These are phyloP conservation scores for Pestalotiopsis fici DNA, from an alignment of 2,329 filamentous ascomycete genomes.

Conservation along the genomic window DNA sequence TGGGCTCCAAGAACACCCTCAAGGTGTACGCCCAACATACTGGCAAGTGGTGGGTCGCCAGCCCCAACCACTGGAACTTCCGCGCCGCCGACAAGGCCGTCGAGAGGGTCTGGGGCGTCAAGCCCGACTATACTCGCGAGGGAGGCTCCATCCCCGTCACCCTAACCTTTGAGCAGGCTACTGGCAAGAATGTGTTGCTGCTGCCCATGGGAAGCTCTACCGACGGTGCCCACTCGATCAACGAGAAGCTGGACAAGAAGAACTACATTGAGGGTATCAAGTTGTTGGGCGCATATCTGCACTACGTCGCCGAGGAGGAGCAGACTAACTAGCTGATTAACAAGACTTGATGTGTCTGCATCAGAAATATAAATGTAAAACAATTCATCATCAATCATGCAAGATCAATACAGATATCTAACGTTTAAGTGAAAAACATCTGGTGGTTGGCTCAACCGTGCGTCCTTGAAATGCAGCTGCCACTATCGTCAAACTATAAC, in stretches of 20 bases:
- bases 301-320: constrained; percentile 93
- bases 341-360: not conserved
- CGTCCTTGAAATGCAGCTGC: not conserved
- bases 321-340: constrained; percentile 4
- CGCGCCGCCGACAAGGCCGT: constrained; percentile 92
- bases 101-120: constrained; percentile 88
- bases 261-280: constrained; percentile 99
- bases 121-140: constrained; percentile 94
- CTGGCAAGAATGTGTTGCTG: constrained; percentile 94
- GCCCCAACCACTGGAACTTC: constrained; percentile 99
- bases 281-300: constrained; percentile 89
- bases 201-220: constrained; percentile 97
- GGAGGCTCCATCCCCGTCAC: constrained; percentile 97
- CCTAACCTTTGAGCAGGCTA: constrained; percentile 94
- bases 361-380: not conserved
- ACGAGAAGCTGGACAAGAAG: constrained; percentile 94
- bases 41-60: constrained; percentile 98
- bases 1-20: constrained; percentile 89
- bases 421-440: no score
- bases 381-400: not conserved
- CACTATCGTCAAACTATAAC: not conserved
- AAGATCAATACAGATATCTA: no score
- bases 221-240: constrained; percentile 95
- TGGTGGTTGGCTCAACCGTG: no score
- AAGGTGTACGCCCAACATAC: constrained; percentile 82